A percentile compares a stretch with the other conserved stretches of the same genome.
These are phyloP conservation scores for Epithele typhae DNA, from an alignment of 768 basidiomycete genomes.

Conservation along the genomic window DNA sequence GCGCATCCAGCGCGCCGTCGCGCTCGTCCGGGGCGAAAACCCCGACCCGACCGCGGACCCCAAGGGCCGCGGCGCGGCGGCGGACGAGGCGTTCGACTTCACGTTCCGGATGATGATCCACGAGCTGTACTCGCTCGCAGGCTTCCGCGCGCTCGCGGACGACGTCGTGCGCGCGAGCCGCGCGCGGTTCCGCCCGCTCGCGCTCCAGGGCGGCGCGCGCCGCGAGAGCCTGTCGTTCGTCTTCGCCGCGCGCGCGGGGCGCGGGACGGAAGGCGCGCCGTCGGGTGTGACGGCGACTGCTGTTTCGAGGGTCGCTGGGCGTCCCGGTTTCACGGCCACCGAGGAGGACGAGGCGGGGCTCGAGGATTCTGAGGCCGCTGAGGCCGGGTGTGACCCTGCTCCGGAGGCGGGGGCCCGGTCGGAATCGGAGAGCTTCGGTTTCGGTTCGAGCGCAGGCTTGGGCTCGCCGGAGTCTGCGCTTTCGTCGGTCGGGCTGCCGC, in stretches of 20 bases:
- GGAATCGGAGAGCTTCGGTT: neutral
- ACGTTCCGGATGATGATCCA: constrained; percentile 68
- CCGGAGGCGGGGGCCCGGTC: too few species aligned
- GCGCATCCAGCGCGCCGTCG: constrained; percentile 8
- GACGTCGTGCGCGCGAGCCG: constrained; percentile 23
- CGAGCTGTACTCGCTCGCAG: constrained; percentile 55
- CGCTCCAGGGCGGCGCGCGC: constrained; percentile 26
- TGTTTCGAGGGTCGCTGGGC: too few species aligned
- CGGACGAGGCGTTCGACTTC: constrained; percentile 31
- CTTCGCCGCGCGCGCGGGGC: neutral
- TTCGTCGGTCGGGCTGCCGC: too few species aligned
- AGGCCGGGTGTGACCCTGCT: too few species aligned
- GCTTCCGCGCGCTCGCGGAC: constrained; percentile 41
- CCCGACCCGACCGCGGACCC: neutral
- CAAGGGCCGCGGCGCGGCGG: neutral
- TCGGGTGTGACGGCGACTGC: too few species aligned
- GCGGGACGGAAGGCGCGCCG: neutral
- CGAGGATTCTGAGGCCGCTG: too few species aligned
- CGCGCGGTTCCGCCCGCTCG: constrained; percentile 51
- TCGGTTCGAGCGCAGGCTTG: neutral
- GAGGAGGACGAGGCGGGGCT: too few species aligned
- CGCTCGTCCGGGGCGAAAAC: constrained; percentile 6
- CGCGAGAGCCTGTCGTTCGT: constrained; percentile 5
- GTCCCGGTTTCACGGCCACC: too few species aligned
- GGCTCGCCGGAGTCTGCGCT: too few species aligned